Conservation (phyloP, 2,329 filamentous ascomycete species). For the Didymella sp. region DNA sequence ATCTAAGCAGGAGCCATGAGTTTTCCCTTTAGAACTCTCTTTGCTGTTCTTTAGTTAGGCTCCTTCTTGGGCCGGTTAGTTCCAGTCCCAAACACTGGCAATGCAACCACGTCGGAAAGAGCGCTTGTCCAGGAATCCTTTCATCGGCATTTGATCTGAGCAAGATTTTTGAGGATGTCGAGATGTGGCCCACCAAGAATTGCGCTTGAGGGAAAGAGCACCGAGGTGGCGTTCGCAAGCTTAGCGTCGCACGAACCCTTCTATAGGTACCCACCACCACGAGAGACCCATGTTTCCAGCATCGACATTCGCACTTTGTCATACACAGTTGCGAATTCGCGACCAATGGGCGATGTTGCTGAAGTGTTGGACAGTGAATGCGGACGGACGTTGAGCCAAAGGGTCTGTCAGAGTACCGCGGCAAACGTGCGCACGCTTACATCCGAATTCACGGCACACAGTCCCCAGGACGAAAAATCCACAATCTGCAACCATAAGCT, state of each 20-base stretch:
- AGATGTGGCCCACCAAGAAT: background rate
- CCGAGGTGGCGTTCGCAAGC: slow-evolving; percentile 5
- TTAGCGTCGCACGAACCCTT: slow-evolving; percentile 1
- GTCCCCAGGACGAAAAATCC: background rate
- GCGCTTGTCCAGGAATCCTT: background rate
- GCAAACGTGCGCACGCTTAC: background rate
- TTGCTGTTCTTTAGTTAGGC: background rate
- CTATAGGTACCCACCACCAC: background rate
- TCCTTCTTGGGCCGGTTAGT: background rate
- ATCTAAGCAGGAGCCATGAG: background rate
- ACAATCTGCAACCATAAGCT: background rate
- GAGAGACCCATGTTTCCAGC: background rate
- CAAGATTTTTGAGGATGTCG: background rate
- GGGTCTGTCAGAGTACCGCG: background rate
- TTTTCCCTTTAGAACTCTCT: background rate
- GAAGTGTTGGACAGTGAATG: background rate
- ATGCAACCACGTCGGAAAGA: background rate
- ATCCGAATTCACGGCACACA: background rate
- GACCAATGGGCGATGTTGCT: no score
- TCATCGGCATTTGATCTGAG: background rate
- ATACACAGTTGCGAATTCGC: background rate
- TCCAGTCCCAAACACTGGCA: background rate
- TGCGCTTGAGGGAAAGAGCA: background rate
- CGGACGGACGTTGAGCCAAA: background rate
- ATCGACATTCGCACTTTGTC: background rate